Conservation (phyloP, 2,329 filamentous ascomycete species). For the Epichloe typhina region DNA sequence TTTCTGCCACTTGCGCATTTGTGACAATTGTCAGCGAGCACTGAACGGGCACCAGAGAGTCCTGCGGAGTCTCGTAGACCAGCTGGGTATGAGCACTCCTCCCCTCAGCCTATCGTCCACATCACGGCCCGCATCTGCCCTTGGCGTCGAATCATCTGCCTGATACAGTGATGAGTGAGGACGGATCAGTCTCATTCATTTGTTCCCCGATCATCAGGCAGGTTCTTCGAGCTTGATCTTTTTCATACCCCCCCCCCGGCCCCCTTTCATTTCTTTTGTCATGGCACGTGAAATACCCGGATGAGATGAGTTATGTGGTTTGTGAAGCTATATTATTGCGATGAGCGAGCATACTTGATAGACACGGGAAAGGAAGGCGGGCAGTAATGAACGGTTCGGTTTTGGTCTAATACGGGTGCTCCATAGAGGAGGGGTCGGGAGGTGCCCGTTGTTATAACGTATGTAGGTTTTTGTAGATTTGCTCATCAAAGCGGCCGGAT, state of each 20-base stretch:
- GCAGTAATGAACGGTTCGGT: neutral
- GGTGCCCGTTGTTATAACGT: neutral
- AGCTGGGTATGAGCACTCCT: constrained; percentile 9
- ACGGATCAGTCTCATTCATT: neutral
- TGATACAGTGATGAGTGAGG: neutral
- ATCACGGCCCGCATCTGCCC: constrained; percentile 10
- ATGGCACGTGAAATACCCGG: neutral
- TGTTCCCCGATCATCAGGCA: too few relatives aligned
- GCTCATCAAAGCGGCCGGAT: too few relatives aligned
- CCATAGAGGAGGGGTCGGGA: neutral
- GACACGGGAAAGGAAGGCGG: neutral
- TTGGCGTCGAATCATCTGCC: constrained; percentile 5
- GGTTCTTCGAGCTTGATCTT: neutral
- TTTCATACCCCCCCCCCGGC: neutral
- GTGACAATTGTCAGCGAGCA: constrained; percentile 30
- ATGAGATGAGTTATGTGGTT: neutral
- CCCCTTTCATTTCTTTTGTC: too few relatives aligned
- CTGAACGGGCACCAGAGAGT: constrained; percentile 30
- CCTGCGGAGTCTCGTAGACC: constrained; percentile 27
- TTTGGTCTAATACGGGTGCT: neutral
- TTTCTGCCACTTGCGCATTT: constrained; percentile 40
- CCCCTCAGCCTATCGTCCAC: constrained; percentile 10
- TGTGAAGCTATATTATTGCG: neutral
- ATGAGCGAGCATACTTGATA: neutral
- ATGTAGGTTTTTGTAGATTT: too few relatives aligned